Evolutionary conservation across 768 basidiomycete species (phyloP), one percentile per base, ranked within the genome.

Genomic region (Pisolithus microcarpus): DNA sequence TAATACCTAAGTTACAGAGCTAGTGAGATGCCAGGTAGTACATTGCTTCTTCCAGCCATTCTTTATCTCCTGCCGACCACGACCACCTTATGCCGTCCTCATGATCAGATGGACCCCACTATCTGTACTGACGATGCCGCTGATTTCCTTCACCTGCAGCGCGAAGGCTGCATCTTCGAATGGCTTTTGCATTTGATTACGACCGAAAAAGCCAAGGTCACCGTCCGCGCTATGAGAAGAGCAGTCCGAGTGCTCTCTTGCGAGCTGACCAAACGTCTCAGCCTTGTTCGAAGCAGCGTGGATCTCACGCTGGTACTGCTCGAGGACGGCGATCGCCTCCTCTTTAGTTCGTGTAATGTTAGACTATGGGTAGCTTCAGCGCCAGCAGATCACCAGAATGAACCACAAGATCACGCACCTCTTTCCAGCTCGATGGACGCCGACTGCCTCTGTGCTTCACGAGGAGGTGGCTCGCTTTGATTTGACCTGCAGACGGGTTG

Each of bases 91-190:
- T 16, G 72, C 90, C 48, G 90, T 93, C 61, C 96, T 79, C 69
- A 95, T 71, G 61, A 99, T 87, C 58, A 98, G 61, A 67, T 99
- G 96, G 19, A 97, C 91, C 18, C 96, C 96, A 58, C 91, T 94
- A 58, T 98, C 94, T 43, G 95, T 87, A 60, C 79, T 81, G 62
- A 97, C 80, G 43, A 92, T 71, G 26, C 81, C 85, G 66, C 88
- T 91, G 63, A 93, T 84, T 69, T 87, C 69, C 7, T 84, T 88
- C 19, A 85, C 77, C 44, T 81, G 63, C 55, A 93, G 74, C 2
- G 70, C 78, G 66, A 78, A 94, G 10, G 89, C 73, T 30, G 90
- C 87, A 28, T 94, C 91, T 70, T 97, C 94, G 62, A 99, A 99
- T 34, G 91, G 85, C 70, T 90, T 92, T 71, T 99, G 96, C 96